Percentiles rank a stretch among this genome's conserved stretches.
These are phyloP conservation scores for Phytophthora fragariaefolia DNA, from an alignment of 352 stramenopile species.

Conservation along the genomic window DNA sequence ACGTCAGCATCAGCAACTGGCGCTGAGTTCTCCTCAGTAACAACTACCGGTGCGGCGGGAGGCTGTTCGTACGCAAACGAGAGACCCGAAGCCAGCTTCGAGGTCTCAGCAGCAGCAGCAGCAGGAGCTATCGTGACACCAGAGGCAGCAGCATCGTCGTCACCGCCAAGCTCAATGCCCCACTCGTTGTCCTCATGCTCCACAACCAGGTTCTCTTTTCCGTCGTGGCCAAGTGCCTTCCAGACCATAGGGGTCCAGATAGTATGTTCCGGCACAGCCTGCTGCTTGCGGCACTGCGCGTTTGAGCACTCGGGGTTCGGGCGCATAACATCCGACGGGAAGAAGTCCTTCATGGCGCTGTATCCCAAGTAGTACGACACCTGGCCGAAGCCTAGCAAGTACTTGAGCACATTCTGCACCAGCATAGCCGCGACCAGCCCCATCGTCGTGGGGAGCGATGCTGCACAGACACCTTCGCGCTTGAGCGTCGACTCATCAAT, in stretches of 20 bases:
- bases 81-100: conserved; percentile 53
- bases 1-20: conserved; percentile 46
- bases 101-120: conserved; percentile 12
- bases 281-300: conserved; percentile 75
- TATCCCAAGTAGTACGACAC: conserved; percentile 91
- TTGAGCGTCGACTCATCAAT: conserved; percentile 90
- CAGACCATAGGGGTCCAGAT: conserved; percentile 81
- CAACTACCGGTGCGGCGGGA: not conserved
- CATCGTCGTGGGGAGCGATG: conserved; percentile 91
- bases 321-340: conserved; percentile 80
- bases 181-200: conserved; percentile 87
- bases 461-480: conserved; percentile 88
- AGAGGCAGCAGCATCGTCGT: conserved; percentile 20
- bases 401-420: conserved; percentile 91
- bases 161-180: conserved; percentile 78
- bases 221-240: conserved; percentile 63
- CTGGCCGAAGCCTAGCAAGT: conserved; percentile 84
- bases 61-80: conserved; percentile 70
- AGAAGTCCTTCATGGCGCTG: conserved; percentile 90
- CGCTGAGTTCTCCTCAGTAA: conserved; percentile 28
- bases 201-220: conserved; percentile 50
- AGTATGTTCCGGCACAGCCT: conserved; percentile 50
- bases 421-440: conserved; percentile 86
- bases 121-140: conserved; percentile 4
- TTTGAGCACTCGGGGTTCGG: conserved; percentile 89